Conservation (phyloP, 129 eudicot genomes). For the sunflower (Helianthus annuus) region DNA sequence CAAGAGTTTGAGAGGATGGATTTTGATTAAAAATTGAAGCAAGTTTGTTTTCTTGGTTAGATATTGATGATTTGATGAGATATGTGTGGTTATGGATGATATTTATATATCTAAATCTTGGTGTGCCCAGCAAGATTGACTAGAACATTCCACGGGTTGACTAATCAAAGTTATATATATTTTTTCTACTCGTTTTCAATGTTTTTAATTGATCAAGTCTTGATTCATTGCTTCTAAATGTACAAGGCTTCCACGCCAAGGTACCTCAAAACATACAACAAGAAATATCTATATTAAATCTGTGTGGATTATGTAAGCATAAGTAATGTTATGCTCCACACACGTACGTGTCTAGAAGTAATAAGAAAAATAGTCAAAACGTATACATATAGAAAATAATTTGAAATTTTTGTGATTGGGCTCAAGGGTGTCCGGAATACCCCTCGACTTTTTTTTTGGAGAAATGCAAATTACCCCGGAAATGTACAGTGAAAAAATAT, state of each 20-base stretch:
- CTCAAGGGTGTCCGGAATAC: no score
- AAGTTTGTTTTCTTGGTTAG: background rate
- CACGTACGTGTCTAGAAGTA: background rate
- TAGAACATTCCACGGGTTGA: conserved; percentile 23
- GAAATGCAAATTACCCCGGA: no score
- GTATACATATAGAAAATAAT: no score
- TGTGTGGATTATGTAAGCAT: background rate
- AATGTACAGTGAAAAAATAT: no score
- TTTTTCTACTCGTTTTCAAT: background rate
- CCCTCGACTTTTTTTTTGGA: no score
- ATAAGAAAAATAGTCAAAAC: background rate
- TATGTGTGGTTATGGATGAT: background rate
- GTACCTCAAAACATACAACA: background rate
- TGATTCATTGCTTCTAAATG: conserved; percentile 8
- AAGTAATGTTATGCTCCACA: background rate
- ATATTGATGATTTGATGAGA: background rate
- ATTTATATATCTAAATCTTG: conserved; percentile 11
- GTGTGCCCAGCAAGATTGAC: conserved; percentile 21
- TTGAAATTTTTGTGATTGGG: no score
- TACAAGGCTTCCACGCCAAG: conserved; percentile 18
- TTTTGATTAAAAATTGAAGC: background rate
- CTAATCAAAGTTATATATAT: conserved; percentile 16
- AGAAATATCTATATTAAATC: background rate
- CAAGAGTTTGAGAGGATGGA: background rate
- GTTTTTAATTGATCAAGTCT: background rate